Conservation (phyloP, 768 basidiomycete species). For the Mycena pura region DNA sequence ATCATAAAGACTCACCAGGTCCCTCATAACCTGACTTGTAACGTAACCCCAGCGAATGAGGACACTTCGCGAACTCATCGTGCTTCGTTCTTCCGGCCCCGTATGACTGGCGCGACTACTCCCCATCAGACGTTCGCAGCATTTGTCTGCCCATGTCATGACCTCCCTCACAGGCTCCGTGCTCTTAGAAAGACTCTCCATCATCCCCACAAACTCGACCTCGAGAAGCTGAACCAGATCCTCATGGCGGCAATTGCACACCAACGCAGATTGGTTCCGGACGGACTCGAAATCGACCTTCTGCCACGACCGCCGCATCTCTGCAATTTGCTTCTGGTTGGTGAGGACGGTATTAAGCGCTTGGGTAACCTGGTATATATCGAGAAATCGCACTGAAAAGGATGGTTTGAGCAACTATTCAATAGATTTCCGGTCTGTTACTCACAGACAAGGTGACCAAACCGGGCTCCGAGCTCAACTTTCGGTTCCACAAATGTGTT, state of each 20-base stretch:
- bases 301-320: slow-evolving; percentile 89
- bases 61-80: slow-evolving; percentile 86
- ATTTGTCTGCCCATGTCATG: slow-evolving; percentile 92
- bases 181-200: slow-evolving; percentile 76
- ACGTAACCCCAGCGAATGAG: slow-evolving; percentile 93
- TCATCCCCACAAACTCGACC: slow-evolving; percentile 79
- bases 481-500: slow-evolving; percentile 92
- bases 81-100: slow-evolving; percentile 72
- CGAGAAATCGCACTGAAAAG: slow-evolving; percentile 80
- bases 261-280: slow-evolving; percentile 90
- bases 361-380: slow-evolving; percentile 92
- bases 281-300: slow-evolving; percentile 92
- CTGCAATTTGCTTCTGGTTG: slow-evolving; percentile 82
- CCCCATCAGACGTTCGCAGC: slow-evolving; percentile 84
- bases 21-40: slow-evolving; percentile 91
- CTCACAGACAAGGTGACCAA: slow-evolving; percentile 88
- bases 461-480: slow-evolving; percentile 88
- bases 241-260: slow-evolving; percentile 92
- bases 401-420: slow-evolving; percentile 1
- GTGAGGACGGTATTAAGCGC: slow-evolving; percentile 88
- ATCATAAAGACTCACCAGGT: slow-evolving; percentile 65
- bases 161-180: slow-evolving; percentile 84
- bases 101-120: slow-evolving; percentile 60
- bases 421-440: slow-evolving; percentile 30
- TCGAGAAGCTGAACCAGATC: slow-evolving; percentile 86